Evolutionary conservation across 306 rosid species (phyloP).

Genomic region (Sechiopsis laciniata): DNA sequence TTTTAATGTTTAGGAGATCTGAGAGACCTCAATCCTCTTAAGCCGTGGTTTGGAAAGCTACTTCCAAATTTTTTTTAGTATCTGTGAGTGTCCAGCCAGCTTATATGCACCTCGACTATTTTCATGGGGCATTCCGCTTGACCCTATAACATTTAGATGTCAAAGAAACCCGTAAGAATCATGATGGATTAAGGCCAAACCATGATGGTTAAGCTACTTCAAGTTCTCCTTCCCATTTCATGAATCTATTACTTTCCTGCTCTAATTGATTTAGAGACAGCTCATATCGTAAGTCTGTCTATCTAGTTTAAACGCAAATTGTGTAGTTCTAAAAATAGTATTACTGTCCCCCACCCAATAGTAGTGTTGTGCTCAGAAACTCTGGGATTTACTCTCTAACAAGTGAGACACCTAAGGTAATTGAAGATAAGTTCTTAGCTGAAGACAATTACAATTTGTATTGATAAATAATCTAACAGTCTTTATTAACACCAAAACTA

Average conservation of each 20-base stretch:
- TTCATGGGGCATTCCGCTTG: too few relatives aligned
- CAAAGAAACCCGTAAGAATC: too few relatives aligned
- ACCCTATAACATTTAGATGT: too few relatives aligned
- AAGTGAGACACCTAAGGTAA: not conserved
- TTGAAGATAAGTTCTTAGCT: not conserved
- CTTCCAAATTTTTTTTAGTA: too few relatives aligned
- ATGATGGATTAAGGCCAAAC: too few relatives aligned
- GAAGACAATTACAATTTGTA: not conserved
- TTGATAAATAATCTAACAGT: not conserved
- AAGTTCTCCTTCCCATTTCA: conserved; percentile 1
- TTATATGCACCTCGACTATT: too few relatives aligned
- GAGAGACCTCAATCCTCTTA: not conserved
- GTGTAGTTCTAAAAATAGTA: not conserved
- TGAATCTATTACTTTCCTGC: not conserved
- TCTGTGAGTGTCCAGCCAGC: too few relatives aligned
- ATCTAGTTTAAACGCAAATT: not conserved
- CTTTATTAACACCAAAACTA: not conserved
- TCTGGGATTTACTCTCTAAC: not conserved
- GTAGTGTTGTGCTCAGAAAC: not conserved
- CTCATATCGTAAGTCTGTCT: not conserved
- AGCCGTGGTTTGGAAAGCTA: not conserved
- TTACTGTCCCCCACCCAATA: not conserved
- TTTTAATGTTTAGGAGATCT: not conserved
- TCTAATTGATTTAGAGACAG: not conserved
- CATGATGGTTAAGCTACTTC: too few relatives aligned